Base-by-base conservation (phyloP, 2,329 filamentous ascomycete genomes). In the Colletotrichum tofieldiae region DNA sequence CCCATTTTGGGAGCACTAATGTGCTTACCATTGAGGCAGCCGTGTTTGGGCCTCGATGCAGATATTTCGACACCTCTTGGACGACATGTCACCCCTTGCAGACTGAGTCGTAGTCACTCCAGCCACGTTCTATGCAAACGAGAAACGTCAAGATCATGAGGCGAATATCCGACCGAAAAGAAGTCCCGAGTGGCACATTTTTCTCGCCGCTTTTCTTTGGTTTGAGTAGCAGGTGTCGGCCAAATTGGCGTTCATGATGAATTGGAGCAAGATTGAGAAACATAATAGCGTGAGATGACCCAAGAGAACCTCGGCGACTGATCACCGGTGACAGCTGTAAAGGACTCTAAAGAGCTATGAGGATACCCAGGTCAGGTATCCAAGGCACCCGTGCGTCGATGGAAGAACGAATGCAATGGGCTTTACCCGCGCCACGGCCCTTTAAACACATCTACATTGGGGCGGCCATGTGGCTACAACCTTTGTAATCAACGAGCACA, bases 51-150 rank as follows among this genome's bases (percentile, higher is more conserved):
- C 23, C 23, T 26, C 2, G 67, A 47, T 76, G 74, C 64, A 51
- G 49, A 59, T 81, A 81, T 52, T 77, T 82, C 32, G 12, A 41
- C 54, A 72, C 77, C 72, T 81, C 78, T 26, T 82, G 59, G 67
- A 77, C 65, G 58, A 59, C 9, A 67, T 81, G 79, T 81, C 80
- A 83, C 77, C 81, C 80, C 75, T 67, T 79, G 75, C 78, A 82
- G 8, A 82, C 79, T 56, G 79, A 77, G 26, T 80, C 79, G 64
- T 76, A 72, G 61, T 76, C 79, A 71, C 77, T 76, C 79, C 79
- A 82, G 65, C 79, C 78, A 73, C 73, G 5, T 32, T 16, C 20
- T 9, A 4, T 11, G 5, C 11, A 23, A n/a, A 20, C 9, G 4
- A 35, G 29, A 7, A 20, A 5, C 11, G 18, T 29, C 51, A 54